A percentile compares a stretch with the other conserved stretches of the same genome.
phyloP scores from a whole-genome alignment of 805 yeast genomes.

The Ogataea corticis region DNA sequence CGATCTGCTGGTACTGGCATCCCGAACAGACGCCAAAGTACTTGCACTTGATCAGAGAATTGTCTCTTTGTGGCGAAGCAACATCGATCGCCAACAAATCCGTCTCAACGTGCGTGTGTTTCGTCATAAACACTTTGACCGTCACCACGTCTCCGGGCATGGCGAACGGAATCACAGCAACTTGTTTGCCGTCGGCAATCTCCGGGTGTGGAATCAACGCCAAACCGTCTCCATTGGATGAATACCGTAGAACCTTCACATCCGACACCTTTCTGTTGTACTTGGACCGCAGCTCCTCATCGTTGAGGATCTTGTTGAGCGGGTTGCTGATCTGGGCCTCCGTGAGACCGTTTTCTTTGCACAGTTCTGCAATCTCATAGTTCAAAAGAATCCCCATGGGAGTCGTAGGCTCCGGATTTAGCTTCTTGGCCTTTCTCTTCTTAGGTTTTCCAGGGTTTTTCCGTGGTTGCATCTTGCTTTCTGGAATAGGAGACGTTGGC shows the following conservation, averaged over 20 bases:
- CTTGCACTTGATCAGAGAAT: slow-evolving; percentile 64
- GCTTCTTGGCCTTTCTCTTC: slow-evolving; percentile 52
- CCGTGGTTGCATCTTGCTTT: not conserved
- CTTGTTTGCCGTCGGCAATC: slow-evolving; percentile 44
- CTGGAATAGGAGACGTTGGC: not conserved
- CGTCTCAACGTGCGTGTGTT: slow-evolving; percentile 70
- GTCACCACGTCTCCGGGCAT: slow-evolving; percentile 80
- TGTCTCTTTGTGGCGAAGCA: slow-evolving; percentile 48
- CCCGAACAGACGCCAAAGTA: slow-evolving; percentile 95
- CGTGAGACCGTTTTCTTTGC: slow-evolving; percentile 42
- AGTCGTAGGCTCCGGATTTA: slow-evolving; percentile 72
- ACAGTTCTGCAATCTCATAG: slow-evolving; percentile 65
- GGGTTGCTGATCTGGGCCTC: slow-evolving; percentile 60
- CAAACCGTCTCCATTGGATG: slow-evolving; percentile 88
- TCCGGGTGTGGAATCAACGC: slow-evolving; percentile 68
- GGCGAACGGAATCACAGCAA: slow-evolving; percentile 83
- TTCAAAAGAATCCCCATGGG: slow-evolving; percentile 74
- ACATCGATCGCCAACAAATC: slow-evolving; percentile 55
- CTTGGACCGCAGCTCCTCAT: slow-evolving; percentile 42
- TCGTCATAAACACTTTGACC: slow-evolving; percentile 74
- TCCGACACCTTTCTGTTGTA: slow-evolving; percentile 54
- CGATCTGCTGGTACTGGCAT: slow-evolving; percentile 84
- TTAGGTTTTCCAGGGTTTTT: not conserved
- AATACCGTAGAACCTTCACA: slow-evolving; percentile 56
- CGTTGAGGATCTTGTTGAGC: slow-evolving; percentile 63